Evolutionary conservation across 768 basidiomycete species (phyloP).

Genomic region (Crucibulum laeve): DNA sequence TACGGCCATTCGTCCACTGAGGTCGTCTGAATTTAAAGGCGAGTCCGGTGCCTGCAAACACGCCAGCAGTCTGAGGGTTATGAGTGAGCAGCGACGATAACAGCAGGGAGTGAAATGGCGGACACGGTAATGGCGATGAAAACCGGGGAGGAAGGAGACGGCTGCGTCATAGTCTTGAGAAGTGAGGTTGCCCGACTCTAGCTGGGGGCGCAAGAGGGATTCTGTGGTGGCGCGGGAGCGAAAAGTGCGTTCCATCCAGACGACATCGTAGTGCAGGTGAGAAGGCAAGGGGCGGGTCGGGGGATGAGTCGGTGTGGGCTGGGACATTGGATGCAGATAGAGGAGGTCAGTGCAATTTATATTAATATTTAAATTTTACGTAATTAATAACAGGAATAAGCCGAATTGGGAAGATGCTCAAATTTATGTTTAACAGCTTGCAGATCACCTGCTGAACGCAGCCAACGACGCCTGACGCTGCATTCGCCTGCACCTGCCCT

Average conservation of each 20-base stretch:
- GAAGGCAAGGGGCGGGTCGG: neutral
- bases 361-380: too few species aligned
- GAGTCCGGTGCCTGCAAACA: neutral
- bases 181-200: constrained; percentile 45
- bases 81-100: neutral
- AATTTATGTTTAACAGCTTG: too few species aligned
- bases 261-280: constrained; percentile 23
- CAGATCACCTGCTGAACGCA: too few species aligned
- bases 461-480: too few species aligned
- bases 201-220: constrained; percentile 47
- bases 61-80: neutral
- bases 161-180: constrained; percentile 55
- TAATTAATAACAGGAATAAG: too few species aligned
- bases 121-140: constrained; percentile 34
- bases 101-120: constrained; percentile 10
- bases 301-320: neutral
- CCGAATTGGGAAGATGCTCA: too few species aligned
- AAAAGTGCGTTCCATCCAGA: constrained; percentile 42
- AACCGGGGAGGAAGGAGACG: constrained; percentile 46
- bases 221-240: constrained; percentile 33
- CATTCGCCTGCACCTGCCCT: too few species aligned
- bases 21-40: neutral
- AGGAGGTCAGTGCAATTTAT: too few species aligned
- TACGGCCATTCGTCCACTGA: neutral
- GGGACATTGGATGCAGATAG: neutral